Evolutionary conservation across 371 early-diverging fungal genomes (phyloP), one percentile per base, ranked within the genome.

Genomic region (Rhizopus sp.): DNA sequence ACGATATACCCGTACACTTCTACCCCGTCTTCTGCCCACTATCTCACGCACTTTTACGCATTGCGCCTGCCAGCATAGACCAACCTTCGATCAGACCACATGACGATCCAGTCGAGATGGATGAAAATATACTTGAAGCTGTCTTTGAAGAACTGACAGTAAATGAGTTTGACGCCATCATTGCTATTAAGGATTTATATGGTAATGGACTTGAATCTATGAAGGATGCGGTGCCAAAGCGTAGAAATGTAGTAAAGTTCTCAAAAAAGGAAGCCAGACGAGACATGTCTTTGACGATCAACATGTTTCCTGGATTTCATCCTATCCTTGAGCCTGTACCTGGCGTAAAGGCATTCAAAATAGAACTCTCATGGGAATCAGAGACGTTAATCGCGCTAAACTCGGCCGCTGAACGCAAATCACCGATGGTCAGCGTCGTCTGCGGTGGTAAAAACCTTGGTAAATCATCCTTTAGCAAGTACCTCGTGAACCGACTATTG

Each of bases 391-490:
- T 53, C 15, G 52, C 60, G 3, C 57, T 32, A 50, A 68, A 54
- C 46, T 65, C 17, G 49, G 47, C 9, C 23, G 37, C 30, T 55
- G 57, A 51, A 51, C 66, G 48, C 12, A 50, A 42, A n/a, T 29
- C n/a, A 10, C 75, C 75, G 0, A 67, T 78, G 12, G 75, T 86
- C 0, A 62, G 76, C 1, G 73, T 87, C 5, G 77, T 88, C 1
- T 83, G 87, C 37, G 92, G 93, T 7, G 78, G 74, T 33, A 87
- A 85, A 59, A 84, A 89, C 55, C 75, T 80, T 57, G 94, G 94
- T 13, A 94, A 94, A 74, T 92, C 92, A 0, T 89, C 90, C 0
- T 85, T 87, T 45, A 63, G 80, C 4, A 76, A 86, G 31, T 84
- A 82, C 53, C 51, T 88, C n/a, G 55, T 84, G 38, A 92, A 94